Evolutionary conservation across 768 basidiomycete species (phyloP).

Genomic region (Macrolepiota dolichaula): DNA sequence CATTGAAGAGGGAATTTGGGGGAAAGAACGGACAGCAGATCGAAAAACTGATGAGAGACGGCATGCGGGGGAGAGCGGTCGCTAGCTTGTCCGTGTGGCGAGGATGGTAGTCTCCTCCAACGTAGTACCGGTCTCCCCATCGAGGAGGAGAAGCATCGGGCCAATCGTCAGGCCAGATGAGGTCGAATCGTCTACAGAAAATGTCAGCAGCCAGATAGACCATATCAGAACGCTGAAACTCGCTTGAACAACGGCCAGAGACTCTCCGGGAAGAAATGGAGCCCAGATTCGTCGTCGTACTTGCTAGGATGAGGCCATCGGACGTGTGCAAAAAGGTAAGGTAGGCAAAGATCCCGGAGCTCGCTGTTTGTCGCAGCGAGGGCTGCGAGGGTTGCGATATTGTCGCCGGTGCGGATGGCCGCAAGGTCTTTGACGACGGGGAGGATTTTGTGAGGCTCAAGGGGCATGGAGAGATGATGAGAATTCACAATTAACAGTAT

Average conservation of each 20-base stretch:
- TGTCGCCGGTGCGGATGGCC: slow-evolving; percentile 13
- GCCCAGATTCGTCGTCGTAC: slow-evolving; percentile 29
- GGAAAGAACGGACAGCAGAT: slow-evolving; percentile 38
- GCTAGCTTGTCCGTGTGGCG: slow-evolving; percentile 34
- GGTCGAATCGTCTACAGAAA: slow-evolving; percentile 27
- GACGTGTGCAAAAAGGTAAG: slow-evolving; percentile 30
- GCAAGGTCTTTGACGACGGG: slow-evolving; percentile 20
- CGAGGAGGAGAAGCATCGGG: slow-evolving; percentile 35
- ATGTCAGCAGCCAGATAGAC: not conserved
- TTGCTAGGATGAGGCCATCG: slow-evolving; percentile 39
- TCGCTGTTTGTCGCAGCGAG: slow-evolving; percentile 25
- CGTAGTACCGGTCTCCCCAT: slow-evolving; percentile 34
- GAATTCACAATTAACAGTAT: slow-evolving; percentile 1
- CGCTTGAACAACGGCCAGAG: slow-evolving; percentile 37
- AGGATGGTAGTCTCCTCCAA: slow-evolving; percentile 31
- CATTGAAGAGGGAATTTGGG: slow-evolving; percentile 31
- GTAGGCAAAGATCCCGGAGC: slow-evolving; percentile 25
- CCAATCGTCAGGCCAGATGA: slow-evolving; percentile 45
- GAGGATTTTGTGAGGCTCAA: slow-evolving; percentile 7
- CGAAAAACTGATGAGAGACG: slow-evolving; percentile 29
- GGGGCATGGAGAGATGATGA: slow-evolving; percentile 3
- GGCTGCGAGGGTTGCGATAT: slow-evolving; percentile 18
- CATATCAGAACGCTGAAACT: slow-evolving; percentile 11
- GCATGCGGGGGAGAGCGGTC: slow-evolving; percentile 33
- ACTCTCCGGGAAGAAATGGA: slow-evolving; percentile 35